Evolutionary conservation across 129 eudicot species (phyloP).

Genomic region (Helianthus tuberosus): DNA sequence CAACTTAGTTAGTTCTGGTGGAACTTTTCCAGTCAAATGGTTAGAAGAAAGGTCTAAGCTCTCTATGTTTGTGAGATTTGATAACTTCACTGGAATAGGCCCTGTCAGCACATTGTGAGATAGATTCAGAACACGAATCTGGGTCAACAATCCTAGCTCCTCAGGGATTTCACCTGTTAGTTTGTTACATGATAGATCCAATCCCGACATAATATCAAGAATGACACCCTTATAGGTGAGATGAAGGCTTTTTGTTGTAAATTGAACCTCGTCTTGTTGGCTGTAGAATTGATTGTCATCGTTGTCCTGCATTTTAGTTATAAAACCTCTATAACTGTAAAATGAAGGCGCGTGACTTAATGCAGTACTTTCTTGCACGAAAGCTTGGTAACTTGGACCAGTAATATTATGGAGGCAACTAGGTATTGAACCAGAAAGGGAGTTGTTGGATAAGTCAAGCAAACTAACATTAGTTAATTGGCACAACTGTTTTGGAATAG

Average conservation of each 20-base stretch:
- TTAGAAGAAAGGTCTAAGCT: neutral
- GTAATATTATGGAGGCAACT: slow-evolving; percentile 12
- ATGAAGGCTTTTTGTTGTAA: slow-evolving; percentile 10
- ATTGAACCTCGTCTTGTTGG: slow-evolving; percentile 13
- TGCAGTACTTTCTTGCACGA: neutral
- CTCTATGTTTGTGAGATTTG: neutral
- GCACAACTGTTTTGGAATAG: slow-evolving; percentile 26
- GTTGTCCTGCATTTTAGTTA: neutral
- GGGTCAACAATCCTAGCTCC: slow-evolving; percentile 17
- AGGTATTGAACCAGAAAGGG: slow-evolving; percentile 33
- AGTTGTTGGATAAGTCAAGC: slow-evolving; percentile 26
- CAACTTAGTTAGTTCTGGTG: neutral
- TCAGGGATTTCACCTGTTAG: slow-evolving; percentile 25
- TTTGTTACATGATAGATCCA: slow-evolving; percentile 34
- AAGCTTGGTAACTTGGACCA: neutral
- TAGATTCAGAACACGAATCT: slow-evolving; percentile 13
- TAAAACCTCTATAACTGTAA: too few relatives aligned
- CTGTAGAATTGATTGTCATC: neutral
- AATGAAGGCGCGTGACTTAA: too few relatives aligned
- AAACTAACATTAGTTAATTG: slow-evolving; percentile 18
- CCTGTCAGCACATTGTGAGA: slow-evolving; percentile 20
- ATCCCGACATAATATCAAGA: slow-evolving; percentile 30
- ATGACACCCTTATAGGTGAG: neutral
- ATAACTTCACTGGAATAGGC: slow-evolving; percentile 21
- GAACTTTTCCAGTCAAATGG: neutral